Evolutionary conservation across 192 early-diverging fungal genomes (phyloP).

Genomic region (Coemansia sp.): DNA sequence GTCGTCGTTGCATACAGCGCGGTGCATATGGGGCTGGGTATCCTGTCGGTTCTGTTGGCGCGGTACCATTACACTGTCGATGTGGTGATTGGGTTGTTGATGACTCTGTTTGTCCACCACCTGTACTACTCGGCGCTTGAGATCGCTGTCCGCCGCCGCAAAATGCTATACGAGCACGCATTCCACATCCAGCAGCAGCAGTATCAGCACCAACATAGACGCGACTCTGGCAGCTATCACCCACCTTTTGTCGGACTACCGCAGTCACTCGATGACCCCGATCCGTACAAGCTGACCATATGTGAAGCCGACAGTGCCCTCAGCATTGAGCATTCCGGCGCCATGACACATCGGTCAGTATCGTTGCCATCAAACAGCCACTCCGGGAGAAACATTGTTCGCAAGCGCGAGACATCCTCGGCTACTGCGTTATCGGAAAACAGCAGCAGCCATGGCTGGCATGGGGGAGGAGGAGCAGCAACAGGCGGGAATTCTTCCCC

Average conservation of each 20-base stretch:
- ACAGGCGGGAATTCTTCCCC: not conserved
- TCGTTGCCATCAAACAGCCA: not conserved
- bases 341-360: not conserved
- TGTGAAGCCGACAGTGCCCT: not conserved
- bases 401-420: constrained; percentile 33
- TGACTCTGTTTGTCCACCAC: constrained; percentile 59
- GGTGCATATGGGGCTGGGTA: constrained; percentile 39
- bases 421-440: constrained; percentile 15
- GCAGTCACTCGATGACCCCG: not conserved
- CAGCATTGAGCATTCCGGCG: not conserved
- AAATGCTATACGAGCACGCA: not conserved
- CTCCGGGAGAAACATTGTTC: not conserved
- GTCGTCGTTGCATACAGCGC: constrained; percentile 42
- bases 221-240: not conserved
- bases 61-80: constrained; percentile 65
- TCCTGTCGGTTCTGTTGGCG: constrained; percentile 56
- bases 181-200: constrained; percentile 1
- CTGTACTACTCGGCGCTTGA: constrained; percentile 57
- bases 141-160: constrained; percentile 17
- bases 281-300: not conserved
- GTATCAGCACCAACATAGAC: not conserved
- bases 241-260: not conserved
- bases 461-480: not conserved
- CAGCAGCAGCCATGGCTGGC: constrained; percentile 1
- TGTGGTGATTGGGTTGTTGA: constrained; percentile 57